A percentile compares a stretch with the other conserved stretches of the same genome.
Evolutionary conservation across 2,329 filamentous ascomycete genomes (phyloP).

Genomic region (Ophiostoma sp.): DNA sequence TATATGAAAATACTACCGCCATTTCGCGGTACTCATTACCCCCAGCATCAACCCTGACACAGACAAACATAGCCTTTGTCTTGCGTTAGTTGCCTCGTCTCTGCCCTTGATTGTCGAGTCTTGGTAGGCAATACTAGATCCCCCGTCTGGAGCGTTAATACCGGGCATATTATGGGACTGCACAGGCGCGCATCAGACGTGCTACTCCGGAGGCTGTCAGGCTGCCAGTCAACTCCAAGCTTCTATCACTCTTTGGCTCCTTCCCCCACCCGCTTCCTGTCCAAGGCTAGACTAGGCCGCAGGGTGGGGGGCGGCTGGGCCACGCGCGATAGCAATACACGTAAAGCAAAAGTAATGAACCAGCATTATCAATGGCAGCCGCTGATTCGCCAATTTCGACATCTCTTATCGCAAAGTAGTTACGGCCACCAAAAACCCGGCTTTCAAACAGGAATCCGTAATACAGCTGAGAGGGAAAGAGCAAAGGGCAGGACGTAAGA

Average conservation of each 20-base stretch:
- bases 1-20: too few species aligned
- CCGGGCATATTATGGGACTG: too few species aligned
- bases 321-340: conserved; percentile 22
- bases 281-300: neutral
- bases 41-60: too few species aligned
- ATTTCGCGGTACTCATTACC: too few species aligned
- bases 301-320: conserved; percentile 16
- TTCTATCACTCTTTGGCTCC: neutral
- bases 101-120: too few species aligned
- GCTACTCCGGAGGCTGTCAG: too few species aligned
- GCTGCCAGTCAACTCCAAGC: too few species aligned
- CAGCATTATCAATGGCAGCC: conserved; percentile 19
- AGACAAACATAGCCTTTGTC: too few species aligned
- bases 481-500: neutral
- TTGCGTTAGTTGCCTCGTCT: too few species aligned
- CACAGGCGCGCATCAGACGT: too few species aligned
- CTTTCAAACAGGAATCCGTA: neutral
- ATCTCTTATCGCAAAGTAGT: conserved; percentile 15
- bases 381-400: conserved; percentile 23
- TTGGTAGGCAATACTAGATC: too few species aligned
- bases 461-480: neutral
- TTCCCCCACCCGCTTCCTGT: conserved; percentile 13
- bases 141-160: too few species aligned
- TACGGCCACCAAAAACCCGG: neutral
- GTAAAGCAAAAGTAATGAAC: conserved; percentile 19